Conservation (phyloP, 2,329 filamentous ascomycete genomes). For the Graphium sp. region DNA sequence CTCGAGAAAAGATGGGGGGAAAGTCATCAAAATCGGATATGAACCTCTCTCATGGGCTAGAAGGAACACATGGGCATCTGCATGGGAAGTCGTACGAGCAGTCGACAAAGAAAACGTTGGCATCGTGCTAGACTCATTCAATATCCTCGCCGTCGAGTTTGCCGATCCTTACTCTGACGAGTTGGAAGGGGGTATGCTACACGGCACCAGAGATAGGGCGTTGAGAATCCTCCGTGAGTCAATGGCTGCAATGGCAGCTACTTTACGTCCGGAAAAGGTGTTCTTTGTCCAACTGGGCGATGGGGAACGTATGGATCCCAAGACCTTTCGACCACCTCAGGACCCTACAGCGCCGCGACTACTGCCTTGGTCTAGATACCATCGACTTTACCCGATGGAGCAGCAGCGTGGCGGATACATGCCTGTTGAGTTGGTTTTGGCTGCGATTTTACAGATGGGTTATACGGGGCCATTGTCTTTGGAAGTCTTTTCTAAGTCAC, state of each 20-base stretch:
- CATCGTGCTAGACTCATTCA: slow-evolving; percentile 4
- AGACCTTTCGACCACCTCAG: neutral
- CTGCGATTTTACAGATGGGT: neutral
- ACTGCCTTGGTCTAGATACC: neutral
- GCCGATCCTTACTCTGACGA: slow-evolving; percentile 4
- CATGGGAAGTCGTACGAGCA: slow-evolving; percentile 4
- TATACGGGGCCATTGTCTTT: neutral
- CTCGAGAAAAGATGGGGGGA: slow-evolving; percentile 1
- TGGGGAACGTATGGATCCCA: slow-evolving; percentile 3
- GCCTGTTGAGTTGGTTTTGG: neutral
- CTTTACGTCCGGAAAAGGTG: slow-evolving; percentile 3
- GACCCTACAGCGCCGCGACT: neutral
- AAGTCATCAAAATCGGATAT: slow-evolving; percentile 4
- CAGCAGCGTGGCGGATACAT: neutral
- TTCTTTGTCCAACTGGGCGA: slow-evolving; percentile 5
- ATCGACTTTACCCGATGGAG: neutral
- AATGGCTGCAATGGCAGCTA: slow-evolving; percentile 3
- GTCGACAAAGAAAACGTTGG: slow-evolving; percentile 4
- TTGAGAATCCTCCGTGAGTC: slow-evolving; percentile 3
- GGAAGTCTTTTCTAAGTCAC: neutral
- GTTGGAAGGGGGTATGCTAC: too few relatives aligned
- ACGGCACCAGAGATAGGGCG: slow-evolving; percentile 3
- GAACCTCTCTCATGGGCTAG: slow-evolving; percentile 4
- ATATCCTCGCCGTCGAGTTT: slow-evolving; percentile 3
- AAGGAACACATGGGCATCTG: slow-evolving; percentile 4